Percentiles rank a stretch among this genome's conserved stretches.
phyloP scores from a whole-genome alignment of 257 asterid species.

The Parsonsia alboflavescens region DNA sequence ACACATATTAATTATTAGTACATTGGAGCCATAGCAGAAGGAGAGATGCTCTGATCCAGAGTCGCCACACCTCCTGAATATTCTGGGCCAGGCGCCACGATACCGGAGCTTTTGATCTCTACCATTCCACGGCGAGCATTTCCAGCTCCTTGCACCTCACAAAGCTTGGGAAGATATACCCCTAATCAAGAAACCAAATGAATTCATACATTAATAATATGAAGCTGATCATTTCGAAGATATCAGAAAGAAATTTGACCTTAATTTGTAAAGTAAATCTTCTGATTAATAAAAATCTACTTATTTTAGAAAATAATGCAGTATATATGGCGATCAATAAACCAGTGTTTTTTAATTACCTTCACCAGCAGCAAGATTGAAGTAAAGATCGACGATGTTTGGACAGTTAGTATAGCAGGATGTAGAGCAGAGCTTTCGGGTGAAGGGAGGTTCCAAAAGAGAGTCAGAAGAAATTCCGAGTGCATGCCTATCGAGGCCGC shows the following conservation, averaged over 20 bases:
- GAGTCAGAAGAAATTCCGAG: slow-evolving; percentile 86
- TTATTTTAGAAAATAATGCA: no score
- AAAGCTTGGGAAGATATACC: slow-evolving; percentile 64
- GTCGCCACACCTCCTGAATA: slow-evolving; percentile 21
- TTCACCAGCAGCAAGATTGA: slow-evolving; percentile 85
- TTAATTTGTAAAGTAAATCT: no score
- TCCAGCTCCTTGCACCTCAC: slow-evolving; percentile 33
- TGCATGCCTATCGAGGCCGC: slow-evolving; percentile 51
- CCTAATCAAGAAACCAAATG: slow-evolving; percentile 19
- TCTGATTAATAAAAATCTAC: no score
- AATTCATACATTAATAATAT: no score
- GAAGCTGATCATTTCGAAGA: neutral
- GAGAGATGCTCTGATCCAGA: slow-evolving; percentile 18
- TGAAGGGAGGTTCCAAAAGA: slow-evolving; percentile 51
- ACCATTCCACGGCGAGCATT: slow-evolving; percentile 49
- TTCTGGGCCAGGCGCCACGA: slow-evolving; percentile 40
- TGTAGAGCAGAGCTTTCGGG: slow-evolving; percentile 55
- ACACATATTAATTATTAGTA: neutral
- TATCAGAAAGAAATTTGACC: no score
- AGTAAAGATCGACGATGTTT: slow-evolving; percentile 66
- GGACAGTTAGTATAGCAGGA: slow-evolving; percentile 57
- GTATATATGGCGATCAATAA: neutral
- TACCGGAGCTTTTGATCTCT: slow-evolving; percentile 63
- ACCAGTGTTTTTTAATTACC: slow-evolving; percentile 28
- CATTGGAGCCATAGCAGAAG: slow-evolving; percentile 38